Base-by-base conservation (phyloP, 129 eudicot species). In the Daucus carota region DNA sequence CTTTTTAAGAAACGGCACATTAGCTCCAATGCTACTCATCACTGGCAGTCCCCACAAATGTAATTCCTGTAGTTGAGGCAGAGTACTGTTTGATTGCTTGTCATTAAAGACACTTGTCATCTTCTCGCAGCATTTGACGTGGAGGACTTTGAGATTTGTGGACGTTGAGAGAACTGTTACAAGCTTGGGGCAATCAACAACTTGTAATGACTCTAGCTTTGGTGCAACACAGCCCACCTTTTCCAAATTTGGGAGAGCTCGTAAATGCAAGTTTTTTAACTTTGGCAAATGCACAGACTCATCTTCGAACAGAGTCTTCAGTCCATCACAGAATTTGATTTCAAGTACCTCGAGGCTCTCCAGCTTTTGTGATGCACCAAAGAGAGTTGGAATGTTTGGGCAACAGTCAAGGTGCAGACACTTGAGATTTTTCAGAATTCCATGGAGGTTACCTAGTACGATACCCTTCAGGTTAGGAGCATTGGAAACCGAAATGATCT, bases 281-380 rank as follows among this genome's bases (percentile, higher is more conserved):
- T 60, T 77, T 73, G 83, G 82, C 62, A 86, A 76, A 14, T 42
- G 59, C 20, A 72, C 76, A 5, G 67, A 9, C n/a, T 73, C 83
- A 4, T 44, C 13, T 54, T 42, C 80, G 42, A 48, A 65, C 9
- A 85, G 28, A 26, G 71, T 79, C 73, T 36, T 78, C 47, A 86
- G 60, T 48, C 78, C 66, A 33, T 83, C 80, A 78, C 90, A 86
- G 36, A 75, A 59, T 71, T 78, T 81, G 50, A 86, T 44, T 54
- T 86, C 74, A 72, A 86, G 74, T 73, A 73, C 72, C 76, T 81
- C 70, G 6, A 86, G 85, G n/a, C 73, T 78, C 6, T 54, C 80
- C 20, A 82, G 80, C 34, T 74, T 68, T 59, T 80, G 79, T 47
- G 80, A 36, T 48, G 75, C 63, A 29, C 77, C 31, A 48, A 86